These are phyloP conservation scores for Rossbeevera mucosa DNA, from an alignment of 768 basidiomycete species.

Conservation along the genomic window DNA sequence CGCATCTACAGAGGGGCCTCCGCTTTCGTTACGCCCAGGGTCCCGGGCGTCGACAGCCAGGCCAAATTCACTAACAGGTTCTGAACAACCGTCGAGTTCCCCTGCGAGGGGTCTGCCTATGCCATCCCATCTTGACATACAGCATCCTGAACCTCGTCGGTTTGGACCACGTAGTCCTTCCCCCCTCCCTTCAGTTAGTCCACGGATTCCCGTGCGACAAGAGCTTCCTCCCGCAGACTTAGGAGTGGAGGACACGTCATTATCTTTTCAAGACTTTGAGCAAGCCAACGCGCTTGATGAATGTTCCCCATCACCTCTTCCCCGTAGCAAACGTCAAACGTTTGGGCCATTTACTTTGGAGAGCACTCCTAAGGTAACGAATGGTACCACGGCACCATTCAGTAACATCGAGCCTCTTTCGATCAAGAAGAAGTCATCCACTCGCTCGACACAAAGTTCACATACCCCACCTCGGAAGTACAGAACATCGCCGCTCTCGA, in stretches of 20 bases:
- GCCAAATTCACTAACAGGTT: slow-evolving; percentile 44
- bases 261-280: slow-evolving; percentile 24
- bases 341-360: slow-evolving; percentile 56
- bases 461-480: slow-evolving; percentile 35
- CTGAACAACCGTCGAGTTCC: slow-evolving; percentile 41
- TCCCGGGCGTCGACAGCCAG: slow-evolving; percentile 46
- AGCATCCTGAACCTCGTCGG: slow-evolving; percentile 57
- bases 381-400: slow-evolving; percentile 32
- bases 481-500: slow-evolving; percentile 53
- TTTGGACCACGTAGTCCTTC: slow-evolving; percentile 75
- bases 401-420: slow-evolving; percentile 68
- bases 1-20: slow-evolving; percentile 51
- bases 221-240: slow-evolving; percentile 44
- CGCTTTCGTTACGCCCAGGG: slow-evolving; percentile 47
- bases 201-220: slow-evolving; percentile 15
- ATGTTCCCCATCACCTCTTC: slow-evolving; percentile 46
- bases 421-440: slow-evolving; percentile 79
- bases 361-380: slow-evolving; percentile 44
- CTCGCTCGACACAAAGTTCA: slow-evolving; percentile 41
- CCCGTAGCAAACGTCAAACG: slow-evolving; percentile 68
- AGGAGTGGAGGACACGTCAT: slow-evolving; percentile 40
- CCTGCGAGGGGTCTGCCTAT: slow-evolving; percentile 28
- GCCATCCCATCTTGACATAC: slow-evolving; percentile 42
- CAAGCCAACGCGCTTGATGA: slow-evolving; percentile 28
- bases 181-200: slow-evolving; percentile 53